These are phyloP conservation scores for Nemania diffusa DNA, from an alignment of 2,329 filamentous ascomycete genomes.

Conservation along the genomic window DNA sequence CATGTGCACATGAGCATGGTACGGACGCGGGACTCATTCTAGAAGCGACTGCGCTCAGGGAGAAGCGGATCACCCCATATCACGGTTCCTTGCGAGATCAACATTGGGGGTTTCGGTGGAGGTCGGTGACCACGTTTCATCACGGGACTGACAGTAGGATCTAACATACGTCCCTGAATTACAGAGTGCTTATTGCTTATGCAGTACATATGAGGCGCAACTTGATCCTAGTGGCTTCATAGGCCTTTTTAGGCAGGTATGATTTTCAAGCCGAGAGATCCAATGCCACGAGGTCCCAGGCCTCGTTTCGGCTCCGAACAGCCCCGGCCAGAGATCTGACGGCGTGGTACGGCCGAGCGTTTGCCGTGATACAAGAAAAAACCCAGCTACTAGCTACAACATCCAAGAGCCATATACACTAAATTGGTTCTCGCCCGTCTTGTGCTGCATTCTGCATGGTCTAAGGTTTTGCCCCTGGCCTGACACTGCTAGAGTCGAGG, in stretches of 20 bases:
- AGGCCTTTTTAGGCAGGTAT: not conserved
- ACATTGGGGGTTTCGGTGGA: not conserved
- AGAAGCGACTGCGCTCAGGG: not conserved
- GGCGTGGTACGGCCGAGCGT: not conserved
- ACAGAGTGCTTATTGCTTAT: no score
- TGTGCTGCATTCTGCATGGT: not conserved
- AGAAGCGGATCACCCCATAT: not conserved
- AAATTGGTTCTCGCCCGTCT: not conserved
- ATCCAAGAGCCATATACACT: not conserved
- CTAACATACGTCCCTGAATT: no score
- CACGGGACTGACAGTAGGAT: not conserved
- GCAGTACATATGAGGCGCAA: no score
- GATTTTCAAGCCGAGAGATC: not conserved
- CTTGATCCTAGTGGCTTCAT: not conserved
- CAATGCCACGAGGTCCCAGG: not conserved
- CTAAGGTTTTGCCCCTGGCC: not conserved
- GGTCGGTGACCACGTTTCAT: slow-evolving; percentile 2
- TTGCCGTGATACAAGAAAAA: not conserved
- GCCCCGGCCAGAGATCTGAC: not conserved
- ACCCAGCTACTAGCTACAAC: not conserved
- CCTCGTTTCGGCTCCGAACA: not conserved
- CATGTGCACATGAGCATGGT: not conserved
- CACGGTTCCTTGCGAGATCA: not conserved
- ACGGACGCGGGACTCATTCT: not conserved
- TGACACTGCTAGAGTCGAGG: not conserved